Evolutionary conservation across 2,329 filamentous ascomycete species (phyloP).

Genomic region (Verticillium zaregamsianum): DNA sequence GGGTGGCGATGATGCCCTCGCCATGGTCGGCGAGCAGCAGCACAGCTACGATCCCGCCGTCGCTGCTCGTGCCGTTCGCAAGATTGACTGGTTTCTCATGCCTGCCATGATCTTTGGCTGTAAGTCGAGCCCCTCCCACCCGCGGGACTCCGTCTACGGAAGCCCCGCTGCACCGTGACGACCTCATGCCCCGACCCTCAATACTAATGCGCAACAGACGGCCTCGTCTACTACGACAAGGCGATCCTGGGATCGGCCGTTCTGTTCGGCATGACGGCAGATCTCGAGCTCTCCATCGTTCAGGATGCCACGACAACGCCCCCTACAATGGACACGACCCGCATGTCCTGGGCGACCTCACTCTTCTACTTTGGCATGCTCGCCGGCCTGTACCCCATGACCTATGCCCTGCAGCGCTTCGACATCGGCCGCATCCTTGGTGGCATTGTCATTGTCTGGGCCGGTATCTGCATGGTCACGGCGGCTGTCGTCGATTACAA

Average conservation of each 20-base stretch:
- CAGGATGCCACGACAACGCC: slow-evolving; percentile 36
- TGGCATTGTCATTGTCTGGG: slow-evolving; percentile 60
- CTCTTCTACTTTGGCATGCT: slow-evolving; percentile 81
- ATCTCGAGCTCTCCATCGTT: slow-evolving; percentile 56
- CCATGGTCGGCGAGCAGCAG: slow-evolving; percentile 54
- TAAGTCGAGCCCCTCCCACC: slow-evolving; percentile 6
- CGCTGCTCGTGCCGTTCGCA: slow-evolving; percentile 54
- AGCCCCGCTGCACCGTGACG: not conserved
- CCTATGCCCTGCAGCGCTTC: slow-evolving; percentile 66
- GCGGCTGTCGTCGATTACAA: slow-evolving; percentile 60
- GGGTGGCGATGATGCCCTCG: slow-evolving; percentile 45
- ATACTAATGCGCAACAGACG: slow-evolving; percentile 21
- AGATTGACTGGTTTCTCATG: slow-evolving; percentile 65
- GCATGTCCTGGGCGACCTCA: slow-evolving; percentile 72
- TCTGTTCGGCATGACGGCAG: slow-evolving; percentile 72
- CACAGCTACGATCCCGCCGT: slow-evolving; percentile 50
- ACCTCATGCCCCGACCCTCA: not conserved
- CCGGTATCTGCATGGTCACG: slow-evolving; percentile 62
- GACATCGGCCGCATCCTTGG: slow-evolving; percentile 61
- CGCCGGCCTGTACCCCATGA: slow-evolving; percentile 69
- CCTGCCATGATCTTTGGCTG: slow-evolving; percentile 60
- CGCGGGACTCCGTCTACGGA: not conserved
- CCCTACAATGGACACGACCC: slow-evolving; percentile 57
- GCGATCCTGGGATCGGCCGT: slow-evolving; percentile 70
- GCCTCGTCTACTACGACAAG: slow-evolving; percentile 44